Conservation (phyloP, 2,329 filamentous ascomycete species). For the Trichoderma polysporum region DNA sequence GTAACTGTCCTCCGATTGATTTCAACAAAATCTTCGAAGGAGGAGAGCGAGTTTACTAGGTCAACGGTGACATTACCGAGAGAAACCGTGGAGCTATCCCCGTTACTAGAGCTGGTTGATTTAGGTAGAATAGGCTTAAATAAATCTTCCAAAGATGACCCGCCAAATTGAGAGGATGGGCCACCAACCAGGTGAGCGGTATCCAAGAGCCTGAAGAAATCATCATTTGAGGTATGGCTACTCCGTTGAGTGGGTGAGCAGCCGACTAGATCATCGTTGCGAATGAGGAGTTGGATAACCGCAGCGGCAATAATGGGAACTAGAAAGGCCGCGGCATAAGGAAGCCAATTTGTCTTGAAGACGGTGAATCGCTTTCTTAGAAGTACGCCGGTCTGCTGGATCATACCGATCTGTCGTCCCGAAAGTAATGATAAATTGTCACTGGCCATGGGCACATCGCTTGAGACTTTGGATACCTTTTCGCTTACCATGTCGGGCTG, state of each 20-base stretch:
- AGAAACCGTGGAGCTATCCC: not conserved
- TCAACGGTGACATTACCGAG: slow-evolving; percentile 23
- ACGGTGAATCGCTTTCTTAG: slow-evolving; percentile 65
- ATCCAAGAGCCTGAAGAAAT: slow-evolving; percentile 26
- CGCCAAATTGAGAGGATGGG: slow-evolving; percentile 25
- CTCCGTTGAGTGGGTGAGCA: slow-evolving; percentile 41
- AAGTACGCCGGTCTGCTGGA: slow-evolving; percentile 60
- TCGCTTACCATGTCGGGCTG: not conserved
- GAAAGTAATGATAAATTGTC: slow-evolving; percentile 40
- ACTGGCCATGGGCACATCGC: not conserved
- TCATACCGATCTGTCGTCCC: slow-evolving; percentile 58
- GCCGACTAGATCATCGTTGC: slow-evolving; percentile 47
- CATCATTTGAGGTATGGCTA: slow-evolving; percentile 16
- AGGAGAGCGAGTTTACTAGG: slow-evolving; percentile 50
- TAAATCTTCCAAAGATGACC: slow-evolving; percentile 16
- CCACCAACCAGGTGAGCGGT: slow-evolving; percentile 27
- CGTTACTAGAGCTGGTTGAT: slow-evolving; percentile 16
- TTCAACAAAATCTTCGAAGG: slow-evolving; percentile 65
- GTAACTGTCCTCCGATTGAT: slow-evolving; percentile 64
- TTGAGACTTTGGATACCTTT: not conserved
- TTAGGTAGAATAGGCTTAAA: slow-evolving; percentile 22
- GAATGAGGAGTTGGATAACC: slow-evolving; percentile 70
- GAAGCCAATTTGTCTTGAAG: slow-evolving; percentile 56
- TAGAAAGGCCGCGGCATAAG: slow-evolving; percentile 69
- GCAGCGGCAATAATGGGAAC: slow-evolving; percentile 75